phyloP scores from a whole-genome alignment of 2,329 filamentous ascomycete species.

The Truncatella angustata region DNA sequence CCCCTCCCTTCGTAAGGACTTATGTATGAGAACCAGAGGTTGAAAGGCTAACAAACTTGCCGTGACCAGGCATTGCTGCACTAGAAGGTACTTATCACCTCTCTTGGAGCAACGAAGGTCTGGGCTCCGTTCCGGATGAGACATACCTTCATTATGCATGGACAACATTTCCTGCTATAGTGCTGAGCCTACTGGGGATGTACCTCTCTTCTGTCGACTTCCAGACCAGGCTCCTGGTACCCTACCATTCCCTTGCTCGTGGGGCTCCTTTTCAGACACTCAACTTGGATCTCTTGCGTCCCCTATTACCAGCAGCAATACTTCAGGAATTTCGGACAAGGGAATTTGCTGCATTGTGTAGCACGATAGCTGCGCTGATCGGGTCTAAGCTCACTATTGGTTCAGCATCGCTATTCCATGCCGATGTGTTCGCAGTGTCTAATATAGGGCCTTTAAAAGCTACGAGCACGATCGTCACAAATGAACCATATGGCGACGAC shows the following conservation, averaged over 20 bases:
- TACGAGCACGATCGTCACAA: constrained; percentile 1
- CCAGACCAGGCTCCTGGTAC: neutral
- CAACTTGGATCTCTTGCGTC: constrained; percentile 1
- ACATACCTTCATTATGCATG: constrained; percentile 9
- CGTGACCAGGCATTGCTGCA: no score
- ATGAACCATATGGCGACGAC: neutral
- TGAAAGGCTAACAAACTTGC: no score
- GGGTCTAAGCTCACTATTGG: constrained; percentile 1
- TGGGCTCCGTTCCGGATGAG: constrained; percentile 5
- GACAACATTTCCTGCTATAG: constrained; percentile 4
- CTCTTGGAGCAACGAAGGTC: neutral
- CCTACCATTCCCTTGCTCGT: constrained; percentile 1
- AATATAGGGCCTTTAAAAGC: neutral
- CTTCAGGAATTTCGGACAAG: neutral
- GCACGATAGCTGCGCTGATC: constrained; percentile 4
- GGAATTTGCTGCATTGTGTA: neutral
- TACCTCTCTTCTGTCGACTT: neutral
- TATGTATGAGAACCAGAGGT: no score
- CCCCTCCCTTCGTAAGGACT: no score
- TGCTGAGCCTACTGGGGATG: neutral
- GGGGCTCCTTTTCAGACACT: neutral
- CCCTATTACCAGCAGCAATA: neutral
- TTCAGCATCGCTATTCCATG: neutral
- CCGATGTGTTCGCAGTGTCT: neutral
- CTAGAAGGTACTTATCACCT: constrained; percentile 3